phyloP scores from a whole-genome alignment of 169 alveolate genomes.

The Sarcocystis neurona region DNA sequence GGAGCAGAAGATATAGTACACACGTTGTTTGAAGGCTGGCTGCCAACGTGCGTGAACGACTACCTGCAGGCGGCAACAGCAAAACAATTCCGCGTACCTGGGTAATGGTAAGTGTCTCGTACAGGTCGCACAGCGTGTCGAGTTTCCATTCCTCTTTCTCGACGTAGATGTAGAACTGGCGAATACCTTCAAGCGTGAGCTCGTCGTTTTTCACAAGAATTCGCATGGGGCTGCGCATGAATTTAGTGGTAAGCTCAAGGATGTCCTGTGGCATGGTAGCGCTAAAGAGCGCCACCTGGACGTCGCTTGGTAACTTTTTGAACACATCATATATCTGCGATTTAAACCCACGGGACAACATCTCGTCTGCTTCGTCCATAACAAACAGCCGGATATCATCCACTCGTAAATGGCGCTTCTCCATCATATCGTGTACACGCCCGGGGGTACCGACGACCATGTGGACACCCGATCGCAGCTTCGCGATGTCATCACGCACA shows the following conservation, averaged over 20 bases:
- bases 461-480: constrained; percentile 96
- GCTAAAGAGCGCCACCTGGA: constrained; percentile 85
- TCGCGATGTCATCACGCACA: constrained; percentile 95
- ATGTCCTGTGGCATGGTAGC: constrained; percentile 98
- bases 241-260: constrained; percentile 92
- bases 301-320: constrained; percentile 80
- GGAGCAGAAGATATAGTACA: too few relatives aligned
- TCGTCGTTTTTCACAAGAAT: constrained; percentile 97
- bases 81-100: constrained; percentile 47
- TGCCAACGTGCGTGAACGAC: too few relatives aligned
- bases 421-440: constrained; percentile 97
- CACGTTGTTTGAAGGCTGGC: too few relatives aligned
- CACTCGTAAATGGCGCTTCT: constrained; percentile 72
- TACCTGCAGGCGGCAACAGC: too few relatives aligned
- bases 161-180: constrained; percentile 97
- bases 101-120: constrained; percentile 97
- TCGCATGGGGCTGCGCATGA: constrained; percentile 96
- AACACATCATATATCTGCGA: constrained; percentile 75
- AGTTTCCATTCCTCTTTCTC: constrained; percentile 97
- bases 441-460: constrained; percentile 99
- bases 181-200: constrained; percentile 97
- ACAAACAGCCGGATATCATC: constrained; percentile 93
- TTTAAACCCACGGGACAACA: constrained; percentile 98
- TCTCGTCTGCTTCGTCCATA: constrained; percentile 99
- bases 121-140: constrained; percentile 94